These are phyloP conservation scores for Akanthomyces uredinophilus DNA, from an alignment of 2,329 filamentous ascomycete species.

Conservation along the genomic window DNA sequence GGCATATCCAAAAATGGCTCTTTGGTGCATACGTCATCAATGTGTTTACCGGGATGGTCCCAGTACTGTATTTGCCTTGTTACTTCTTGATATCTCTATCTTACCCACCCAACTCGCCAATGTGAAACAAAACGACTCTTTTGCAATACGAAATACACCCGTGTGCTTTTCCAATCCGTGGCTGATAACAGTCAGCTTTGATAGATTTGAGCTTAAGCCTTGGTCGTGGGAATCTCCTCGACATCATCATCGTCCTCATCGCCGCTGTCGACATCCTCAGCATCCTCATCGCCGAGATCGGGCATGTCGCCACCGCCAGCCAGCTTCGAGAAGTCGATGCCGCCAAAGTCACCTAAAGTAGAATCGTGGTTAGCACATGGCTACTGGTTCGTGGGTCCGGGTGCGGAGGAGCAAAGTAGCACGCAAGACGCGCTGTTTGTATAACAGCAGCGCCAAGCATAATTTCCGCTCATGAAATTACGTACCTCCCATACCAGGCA, in stretches of 20 bases:
- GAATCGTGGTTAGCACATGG: background rate
- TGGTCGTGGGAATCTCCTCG: conserved; percentile 34
- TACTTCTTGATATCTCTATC: conserved; percentile 11
- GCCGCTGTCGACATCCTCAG: conserved; percentile 48
- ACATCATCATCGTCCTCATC: conserved; percentile 62
- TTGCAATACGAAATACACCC: conserved; percentile 8
- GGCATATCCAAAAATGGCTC: background rate
- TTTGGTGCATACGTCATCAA: background rate
- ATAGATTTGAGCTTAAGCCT: conserved; percentile 19
- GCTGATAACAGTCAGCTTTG: conserved; percentile 7
- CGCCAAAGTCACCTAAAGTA: conserved; percentile 60
- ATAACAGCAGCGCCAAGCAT: conserved; percentile 18
- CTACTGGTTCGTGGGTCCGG: background rate
- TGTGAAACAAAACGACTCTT: conserved; percentile 11
- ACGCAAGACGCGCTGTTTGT: background rate
- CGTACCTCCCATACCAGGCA: conserved; percentile 56
- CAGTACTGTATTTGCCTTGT: background rate
- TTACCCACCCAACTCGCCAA: conserved; percentile 8
- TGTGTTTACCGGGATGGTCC: conserved; percentile 12
- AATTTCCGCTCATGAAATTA: background rate
- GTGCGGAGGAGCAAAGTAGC: background rate
- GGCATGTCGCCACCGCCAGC: conserved; percentile 49
- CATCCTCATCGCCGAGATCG: conserved; percentile 40
- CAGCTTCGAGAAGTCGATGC: conserved; percentile 84
- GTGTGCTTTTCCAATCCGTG: conserved; percentile 12